Evolutionary conservation across 495 filamentous ascomycete species (phyloP).

Genomic region (Cryomyces antarcticus): DNA sequence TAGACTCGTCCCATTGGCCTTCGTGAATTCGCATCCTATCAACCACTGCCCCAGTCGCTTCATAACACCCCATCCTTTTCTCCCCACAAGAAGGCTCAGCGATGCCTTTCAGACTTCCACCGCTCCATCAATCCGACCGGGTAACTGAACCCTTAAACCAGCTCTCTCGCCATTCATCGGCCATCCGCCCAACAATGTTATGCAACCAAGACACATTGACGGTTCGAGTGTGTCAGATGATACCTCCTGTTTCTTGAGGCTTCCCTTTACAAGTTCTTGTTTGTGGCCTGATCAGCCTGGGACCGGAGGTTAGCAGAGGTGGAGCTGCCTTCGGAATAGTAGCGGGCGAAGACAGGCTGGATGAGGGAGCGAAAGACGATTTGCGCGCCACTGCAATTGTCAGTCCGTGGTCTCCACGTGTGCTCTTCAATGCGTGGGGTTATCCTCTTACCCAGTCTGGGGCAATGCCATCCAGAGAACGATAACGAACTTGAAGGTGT

Average conservation of each 20-base stretch:
- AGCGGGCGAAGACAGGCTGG: constrained; percentile 72
- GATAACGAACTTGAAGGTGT: constrained; percentile 96
- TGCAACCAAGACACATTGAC: no score
- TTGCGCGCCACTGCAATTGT: constrained; percentile 60
- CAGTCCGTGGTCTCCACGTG: background rate
- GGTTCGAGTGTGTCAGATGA: no score
- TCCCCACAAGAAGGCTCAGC: no score
- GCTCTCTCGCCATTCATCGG: no score
- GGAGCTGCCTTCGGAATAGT: constrained; percentile 54
- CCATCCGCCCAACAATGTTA: no score
- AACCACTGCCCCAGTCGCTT: no score
- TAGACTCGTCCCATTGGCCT: no score
- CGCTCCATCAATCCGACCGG: no score
- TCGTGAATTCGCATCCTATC: no score
- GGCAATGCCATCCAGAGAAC: constrained; percentile 95
- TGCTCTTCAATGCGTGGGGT: constrained; percentile 8
- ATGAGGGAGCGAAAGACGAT: constrained; percentile 92
- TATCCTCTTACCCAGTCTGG: constrained; percentile 52
- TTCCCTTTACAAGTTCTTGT: constrained; percentile 13
- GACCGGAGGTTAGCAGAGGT: constrained; percentile 79
- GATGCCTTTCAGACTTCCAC: no score
- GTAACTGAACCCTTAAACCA: no score
- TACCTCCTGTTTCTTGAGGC: background rate
- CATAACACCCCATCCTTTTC: no score
- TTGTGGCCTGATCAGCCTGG: constrained; percentile 56